A percentile compares a stretch with the other conserved stretches of the same genome.
Conservation (phyloP, 495 filamentous ascomycete species). For the Trichoderma asperelloides region DNA sequence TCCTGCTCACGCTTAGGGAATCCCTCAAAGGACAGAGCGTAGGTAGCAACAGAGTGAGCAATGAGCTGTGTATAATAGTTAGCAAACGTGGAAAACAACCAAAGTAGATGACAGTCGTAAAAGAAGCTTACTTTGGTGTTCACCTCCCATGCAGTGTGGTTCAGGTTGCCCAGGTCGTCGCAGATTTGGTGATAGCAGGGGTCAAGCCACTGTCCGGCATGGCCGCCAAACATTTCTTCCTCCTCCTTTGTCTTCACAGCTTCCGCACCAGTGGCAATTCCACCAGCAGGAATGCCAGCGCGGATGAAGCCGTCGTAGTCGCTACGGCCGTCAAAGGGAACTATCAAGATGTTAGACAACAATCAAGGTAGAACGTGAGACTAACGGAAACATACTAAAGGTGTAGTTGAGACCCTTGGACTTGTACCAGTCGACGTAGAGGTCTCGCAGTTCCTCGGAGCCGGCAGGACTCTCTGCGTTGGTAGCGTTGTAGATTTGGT, state of each 20-base stretch:
- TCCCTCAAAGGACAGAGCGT: slow-evolving; percentile 41
- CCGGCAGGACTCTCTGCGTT: slow-evolving; percentile 39
- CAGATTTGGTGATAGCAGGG: slow-evolving; percentile 49
- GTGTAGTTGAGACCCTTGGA: slow-evolving; percentile 40
- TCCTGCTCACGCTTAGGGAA: slow-evolving; percentile 38
- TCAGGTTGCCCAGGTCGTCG: slow-evolving; percentile 41
- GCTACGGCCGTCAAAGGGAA: slow-evolving; percentile 47
- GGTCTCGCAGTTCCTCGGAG: slow-evolving; percentile 40
- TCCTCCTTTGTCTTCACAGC: slow-evolving; percentile 47
- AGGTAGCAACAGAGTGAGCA: slow-evolving; percentile 46
- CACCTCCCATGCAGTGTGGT: slow-evolving; percentile 42
- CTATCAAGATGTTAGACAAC: neutral
- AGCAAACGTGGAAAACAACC: neutral
- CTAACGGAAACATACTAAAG: slow-evolving; percentile 19
- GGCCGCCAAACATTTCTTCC: slow-evolving; percentile 42
- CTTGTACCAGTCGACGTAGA: slow-evolving; percentile 43
- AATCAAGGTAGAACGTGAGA: neutral
- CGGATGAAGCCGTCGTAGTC: slow-evolving; percentile 50
- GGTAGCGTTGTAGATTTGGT: slow-evolving; percentile 41
- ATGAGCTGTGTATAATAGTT: slow-evolving; percentile 29
- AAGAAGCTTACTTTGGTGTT: slow-evolving; percentile 39
- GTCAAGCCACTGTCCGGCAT: slow-evolving; percentile 43
- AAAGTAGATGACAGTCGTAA: neutral
- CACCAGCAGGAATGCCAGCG: slow-evolving; percentile 44
- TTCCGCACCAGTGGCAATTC: slow-evolving; percentile 54